phyloP scores from a whole-genome alignment of 495 filamentous ascomycete species.

The Penicillium crystallinum region DNA sequence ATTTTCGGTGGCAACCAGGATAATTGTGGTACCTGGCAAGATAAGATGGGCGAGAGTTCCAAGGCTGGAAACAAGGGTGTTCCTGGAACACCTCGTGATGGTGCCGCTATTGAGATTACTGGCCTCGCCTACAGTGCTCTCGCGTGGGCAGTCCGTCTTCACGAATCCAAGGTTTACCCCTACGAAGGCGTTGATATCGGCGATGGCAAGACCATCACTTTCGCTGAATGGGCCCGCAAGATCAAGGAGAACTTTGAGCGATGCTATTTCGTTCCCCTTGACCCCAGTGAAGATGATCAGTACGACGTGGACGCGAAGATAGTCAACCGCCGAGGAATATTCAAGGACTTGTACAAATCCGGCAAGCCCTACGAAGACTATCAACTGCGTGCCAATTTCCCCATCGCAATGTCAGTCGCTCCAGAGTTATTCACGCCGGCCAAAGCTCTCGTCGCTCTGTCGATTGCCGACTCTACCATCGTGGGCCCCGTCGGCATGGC shows the following conservation, averaged over 20 bases:
- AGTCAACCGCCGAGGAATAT: slow-evolving; percentile 87
- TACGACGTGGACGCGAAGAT: slow-evolving; percentile 77
- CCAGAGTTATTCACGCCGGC: slow-evolving; percentile 76
- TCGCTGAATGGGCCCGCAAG: slow-evolving; percentile 71
- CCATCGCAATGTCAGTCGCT: slow-evolving; percentile 92
- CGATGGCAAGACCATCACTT: slow-evolving; percentile 55
- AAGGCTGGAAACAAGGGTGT: slow-evolving; percentile 87
- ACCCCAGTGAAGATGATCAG: slow-evolving; percentile 59
- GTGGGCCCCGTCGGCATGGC: slow-evolving; percentile 91
- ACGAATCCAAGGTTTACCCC: slow-evolving; percentile 60
- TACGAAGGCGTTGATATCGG: slow-evolving; percentile 64
- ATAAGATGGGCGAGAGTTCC: slow-evolving; percentile 99
- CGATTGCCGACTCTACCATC: slow-evolving; percentile 69
- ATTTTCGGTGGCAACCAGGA: slow-evolving; percentile 89
- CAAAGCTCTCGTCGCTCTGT: slow-evolving; percentile 72
- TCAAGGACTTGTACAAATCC: slow-evolving; percentile 91
- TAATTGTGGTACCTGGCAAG: slow-evolving; percentile 99
- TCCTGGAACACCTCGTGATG: slow-evolving; percentile 94
- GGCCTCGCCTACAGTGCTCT: slow-evolving; percentile 88
- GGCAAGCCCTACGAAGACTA: slow-evolving; percentile 97
- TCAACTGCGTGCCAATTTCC: slow-evolving; percentile 89
- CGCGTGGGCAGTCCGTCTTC: slow-evolving; percentile 66
- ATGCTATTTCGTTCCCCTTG: slow-evolving; percentile 77
- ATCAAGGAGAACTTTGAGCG: slow-evolving; percentile 85
- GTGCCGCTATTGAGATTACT: slow-evolving; percentile 90